A percentile compares a stretch with the other conserved stretches of the same genome.
These are phyloP conservation scores for Adansonia madagascariensis DNA, from an alignment of 441 rosid genomes.

Conservation along the genomic window DNA sequence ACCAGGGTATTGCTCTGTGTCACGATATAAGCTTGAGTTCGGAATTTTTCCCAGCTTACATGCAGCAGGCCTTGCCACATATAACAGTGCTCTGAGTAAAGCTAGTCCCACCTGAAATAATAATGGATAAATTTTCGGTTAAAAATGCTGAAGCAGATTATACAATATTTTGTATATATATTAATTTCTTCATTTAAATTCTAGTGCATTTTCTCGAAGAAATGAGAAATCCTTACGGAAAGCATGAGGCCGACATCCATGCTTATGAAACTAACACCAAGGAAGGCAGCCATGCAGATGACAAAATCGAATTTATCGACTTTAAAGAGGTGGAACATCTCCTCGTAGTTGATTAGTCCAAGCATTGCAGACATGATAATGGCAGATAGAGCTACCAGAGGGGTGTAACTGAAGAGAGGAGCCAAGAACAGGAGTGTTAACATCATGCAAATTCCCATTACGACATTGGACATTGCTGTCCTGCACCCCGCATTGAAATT, in stretches of 20 bases:
- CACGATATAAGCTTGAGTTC: constrained; percentile 57
- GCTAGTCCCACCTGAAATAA: constrained; percentile 58
- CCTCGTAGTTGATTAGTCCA: constrained; percentile 72
- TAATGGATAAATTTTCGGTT: no score
- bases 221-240: constrained; percentile 46
- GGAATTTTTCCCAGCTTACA: constrained; percentile 71
- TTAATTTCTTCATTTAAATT: no score
- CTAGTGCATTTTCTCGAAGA: no score
- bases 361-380: constrained; percentile 91
- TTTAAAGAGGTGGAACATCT: constrained; percentile 60
- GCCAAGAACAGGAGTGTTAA: constrained; percentile 72
- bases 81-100: constrained; percentile 61
- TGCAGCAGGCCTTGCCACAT: constrained; percentile 73
- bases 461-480: constrained; percentile 72
- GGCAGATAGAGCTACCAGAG: constrained; percentile 80
- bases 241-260: constrained; percentile 81
- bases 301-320: constrained; percentile 82
- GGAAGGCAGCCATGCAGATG: constrained; percentile 72
- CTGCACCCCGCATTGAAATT: constrained; percentile 76
- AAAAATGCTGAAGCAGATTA: no score
- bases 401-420: constrained; percentile 81
- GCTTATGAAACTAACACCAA: constrained; percentile 75
- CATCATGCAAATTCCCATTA: constrained; percentile 84
- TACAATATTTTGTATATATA: no score
- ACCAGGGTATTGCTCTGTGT: constrained; percentile 69